These are phyloP conservation scores for Aspergillus brasiliensis DNA, from an alignment of 2,329 filamentous ascomycete genomes.

Conservation along the genomic window DNA sequence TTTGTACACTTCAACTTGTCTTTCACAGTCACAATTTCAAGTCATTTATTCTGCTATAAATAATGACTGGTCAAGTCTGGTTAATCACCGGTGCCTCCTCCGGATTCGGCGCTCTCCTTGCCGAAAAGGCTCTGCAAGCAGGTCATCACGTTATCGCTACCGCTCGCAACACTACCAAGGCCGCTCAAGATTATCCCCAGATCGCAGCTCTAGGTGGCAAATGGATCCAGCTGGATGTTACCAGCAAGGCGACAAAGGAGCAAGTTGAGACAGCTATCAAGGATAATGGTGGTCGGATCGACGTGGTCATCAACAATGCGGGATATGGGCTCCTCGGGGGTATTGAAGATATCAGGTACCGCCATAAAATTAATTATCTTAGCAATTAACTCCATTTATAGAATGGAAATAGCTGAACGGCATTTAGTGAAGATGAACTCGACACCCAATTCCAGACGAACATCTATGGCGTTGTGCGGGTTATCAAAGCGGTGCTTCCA, in stretches of 20 bases:
- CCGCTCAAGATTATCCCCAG: not conserved
- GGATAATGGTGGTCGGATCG: not conserved
- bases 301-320: slow-evolving; percentile 11
- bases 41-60: too few species aligned
- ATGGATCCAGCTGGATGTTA: slow-evolving; percentile 1
- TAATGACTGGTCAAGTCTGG: not conserved
- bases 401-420: not conserved
- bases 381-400: too few species aligned
- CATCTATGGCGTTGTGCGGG: not conserved
- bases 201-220: not conserved
- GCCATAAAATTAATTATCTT: too few species aligned
- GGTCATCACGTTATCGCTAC: slow-evolving; percentile 5
- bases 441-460: slow-evolving; percentile 2
- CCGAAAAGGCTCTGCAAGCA: not conserved
- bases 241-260: not conserved
- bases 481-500: not conserved
- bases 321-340: not conserved
- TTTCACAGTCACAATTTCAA: not conserved
- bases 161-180: not conserved
- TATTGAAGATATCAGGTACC: too few species aligned
- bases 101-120: not conserved
- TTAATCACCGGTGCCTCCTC: slow-evolving; percentile 4
- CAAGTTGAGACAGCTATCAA: not conserved
- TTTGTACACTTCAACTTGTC: not conserved
- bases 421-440: not conserved